Evolutionary conservation across 2,329 filamentous ascomycete genomes (phyloP).

Genomic region (Colletotrichum eremochloae): DNA sequence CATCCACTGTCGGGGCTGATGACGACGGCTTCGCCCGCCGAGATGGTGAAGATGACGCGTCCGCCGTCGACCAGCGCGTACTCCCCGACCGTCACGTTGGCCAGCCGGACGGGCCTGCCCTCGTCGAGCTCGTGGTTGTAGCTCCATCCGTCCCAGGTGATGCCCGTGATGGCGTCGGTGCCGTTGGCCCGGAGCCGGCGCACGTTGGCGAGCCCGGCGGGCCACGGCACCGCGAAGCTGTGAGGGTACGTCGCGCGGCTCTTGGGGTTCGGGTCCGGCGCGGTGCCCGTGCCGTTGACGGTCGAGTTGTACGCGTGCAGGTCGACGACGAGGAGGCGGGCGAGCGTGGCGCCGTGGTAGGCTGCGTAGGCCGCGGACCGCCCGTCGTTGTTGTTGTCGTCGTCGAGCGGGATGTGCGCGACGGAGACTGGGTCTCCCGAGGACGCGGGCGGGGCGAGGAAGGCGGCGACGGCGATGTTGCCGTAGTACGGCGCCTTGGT

Average conservation of each 20-base stretch:
- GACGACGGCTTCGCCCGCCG: slow-evolving; percentile 59
- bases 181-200: slow-evolving; percentile 71
- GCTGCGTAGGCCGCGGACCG: slow-evolving; percentile 68
- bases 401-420: slow-evolving; percentile 58
- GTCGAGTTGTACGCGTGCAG: slow-evolving; percentile 72
- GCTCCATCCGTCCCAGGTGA: slow-evolving; percentile 72
- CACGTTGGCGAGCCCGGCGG: slow-evolving; percentile 50
- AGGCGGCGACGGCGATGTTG: slow-evolving; percentile 69
- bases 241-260: slow-evolving; percentile 52
- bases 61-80: slow-evolving; percentile 54
- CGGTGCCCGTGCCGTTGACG: slow-evolving; percentile 52
- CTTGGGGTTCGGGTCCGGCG: slow-evolving; percentile 48
- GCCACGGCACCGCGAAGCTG: slow-evolving; percentile 54
- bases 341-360: slow-evolving; percentile 60
- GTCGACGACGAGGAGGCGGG: slow-evolving; percentile 68
- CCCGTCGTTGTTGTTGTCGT: slow-evolving; percentile 44
- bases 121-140: slow-evolving; percentile 71
- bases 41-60: slow-evolving; percentile 53
- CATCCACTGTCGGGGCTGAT: slow-evolving; percentile 44
- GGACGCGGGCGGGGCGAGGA: slow-evolving; percentile 61
- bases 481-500: slow-evolving; percentile 76
- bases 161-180: slow-evolving; percentile 72
- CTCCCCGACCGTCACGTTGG: slow-evolving; percentile 68
- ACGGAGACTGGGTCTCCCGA: slow-evolving; percentile 56
- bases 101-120: slow-evolving; percentile 65